Percentiles rank a stretch among this genome's conserved stretches.
Conservation (phyloP, 192 early-diverging fungal genomes). For the Umbelopsis isabellina region DNA sequence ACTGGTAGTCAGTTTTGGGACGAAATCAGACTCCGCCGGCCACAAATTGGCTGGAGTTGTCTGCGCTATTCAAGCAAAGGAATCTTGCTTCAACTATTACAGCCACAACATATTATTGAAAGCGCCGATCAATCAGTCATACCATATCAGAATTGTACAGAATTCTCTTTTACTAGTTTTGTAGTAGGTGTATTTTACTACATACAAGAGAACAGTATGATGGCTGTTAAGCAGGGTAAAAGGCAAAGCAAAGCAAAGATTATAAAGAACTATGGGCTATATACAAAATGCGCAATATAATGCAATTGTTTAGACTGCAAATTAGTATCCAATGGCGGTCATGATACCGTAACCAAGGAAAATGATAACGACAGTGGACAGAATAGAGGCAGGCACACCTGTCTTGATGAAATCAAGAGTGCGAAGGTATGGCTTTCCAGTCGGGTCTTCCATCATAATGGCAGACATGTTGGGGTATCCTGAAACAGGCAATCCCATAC, state of each 20-base stretch:
- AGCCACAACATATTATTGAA: too few species aligned
- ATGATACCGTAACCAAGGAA: slow-evolving; percentile 68
- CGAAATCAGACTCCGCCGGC: not conserved
- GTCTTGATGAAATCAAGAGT: slow-evolving; percentile 68
- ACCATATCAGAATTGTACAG: too few species aligned
- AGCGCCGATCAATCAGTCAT: too few species aligned
- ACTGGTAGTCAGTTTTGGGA: not conserved
- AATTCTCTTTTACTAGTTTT: too few species aligned
- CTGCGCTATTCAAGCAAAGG: too few species aligned
- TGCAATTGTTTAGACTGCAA: not conserved
- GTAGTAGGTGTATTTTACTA: too few species aligned
- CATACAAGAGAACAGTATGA: too few species aligned
- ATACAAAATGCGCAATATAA: not conserved
- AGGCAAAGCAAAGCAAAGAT: not conserved
- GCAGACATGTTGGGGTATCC: slow-evolving; percentile 84
- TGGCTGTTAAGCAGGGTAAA: not conserved
- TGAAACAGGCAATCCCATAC: slow-evolving; percentile 66
- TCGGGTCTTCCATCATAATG: slow-evolving; percentile 64
- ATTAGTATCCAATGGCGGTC: slow-evolving; percentile 41
- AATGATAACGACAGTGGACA: slow-evolving; percentile 58
- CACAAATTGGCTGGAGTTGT: too few species aligned
- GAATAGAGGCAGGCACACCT: slow-evolving; percentile 59
- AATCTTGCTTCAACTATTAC: too few species aligned
- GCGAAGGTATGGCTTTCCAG: slow-evolving; percentile 65
- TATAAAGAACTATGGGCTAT: not conserved